Evolutionary conservation across 1,284 basidiomycete species (phyloP).

Genomic region (Naganishia albida): DNA sequence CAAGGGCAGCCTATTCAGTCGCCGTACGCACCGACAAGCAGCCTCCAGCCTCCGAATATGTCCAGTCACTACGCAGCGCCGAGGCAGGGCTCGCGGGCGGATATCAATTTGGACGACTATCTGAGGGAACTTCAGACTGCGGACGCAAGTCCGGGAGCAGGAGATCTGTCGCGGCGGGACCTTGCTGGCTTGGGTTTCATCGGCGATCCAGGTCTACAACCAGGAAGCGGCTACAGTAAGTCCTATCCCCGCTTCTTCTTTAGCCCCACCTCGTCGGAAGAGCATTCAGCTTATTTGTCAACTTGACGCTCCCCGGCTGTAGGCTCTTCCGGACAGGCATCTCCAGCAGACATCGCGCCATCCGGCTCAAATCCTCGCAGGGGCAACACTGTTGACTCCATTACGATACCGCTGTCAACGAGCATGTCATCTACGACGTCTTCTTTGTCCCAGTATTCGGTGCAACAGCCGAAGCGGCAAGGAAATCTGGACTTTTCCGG

Average conservation of each 20-base stretch:
- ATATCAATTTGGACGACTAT: constrained; percentile 23
- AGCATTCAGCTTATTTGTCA: not conserved
- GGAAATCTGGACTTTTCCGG: not conserved
- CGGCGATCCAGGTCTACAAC: not conserved
- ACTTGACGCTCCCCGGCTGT: not conserved
- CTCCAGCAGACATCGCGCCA: not conserved
- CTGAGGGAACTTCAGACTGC: constrained; percentile 5
- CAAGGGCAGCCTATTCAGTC: constrained; percentile 23
- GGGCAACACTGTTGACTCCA: constrained; percentile 10
- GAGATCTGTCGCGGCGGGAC: not conserved
- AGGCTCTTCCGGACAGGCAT: constrained; percentile 2
- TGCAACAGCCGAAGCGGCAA: constrained; percentile 1
- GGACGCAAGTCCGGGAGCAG: not conserved
- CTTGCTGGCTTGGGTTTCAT: constrained; percentile 7
- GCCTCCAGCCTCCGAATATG: not conserved
- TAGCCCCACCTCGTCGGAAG: too few relatives aligned
- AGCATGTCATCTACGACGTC: constrained; percentile 27
- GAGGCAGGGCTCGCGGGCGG: not conserved
- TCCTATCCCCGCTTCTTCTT: not conserved
- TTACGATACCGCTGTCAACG: constrained; percentile 18
- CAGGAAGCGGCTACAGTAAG: constrained; percentile 6
- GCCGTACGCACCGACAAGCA: not conserved
- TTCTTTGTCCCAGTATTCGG: constrained; percentile 18
- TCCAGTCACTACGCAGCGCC: not conserved
- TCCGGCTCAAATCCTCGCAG: not conserved